Evolutionary conservation across 345 rosid genomes (phyloP).

Genomic region (Eucalyptus microcorys): DNA sequence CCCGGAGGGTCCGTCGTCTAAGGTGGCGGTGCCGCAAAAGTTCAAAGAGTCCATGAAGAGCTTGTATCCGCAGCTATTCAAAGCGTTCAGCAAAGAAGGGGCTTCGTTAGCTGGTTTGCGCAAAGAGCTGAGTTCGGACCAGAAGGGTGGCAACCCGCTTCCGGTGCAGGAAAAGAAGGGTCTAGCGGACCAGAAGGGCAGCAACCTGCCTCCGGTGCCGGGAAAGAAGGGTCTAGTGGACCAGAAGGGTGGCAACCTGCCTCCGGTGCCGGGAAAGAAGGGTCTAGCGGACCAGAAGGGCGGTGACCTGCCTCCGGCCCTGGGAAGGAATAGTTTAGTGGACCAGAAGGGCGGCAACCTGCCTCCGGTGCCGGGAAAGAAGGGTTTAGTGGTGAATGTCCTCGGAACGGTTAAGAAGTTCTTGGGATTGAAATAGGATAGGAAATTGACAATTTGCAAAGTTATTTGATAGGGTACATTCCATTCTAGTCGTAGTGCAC

Average conservation of each 20-base stretch:
- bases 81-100: slow-evolving; percentile 5
- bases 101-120: slow-evolving; percentile 4
- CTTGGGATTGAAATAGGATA: background rate
- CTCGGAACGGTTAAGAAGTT: background rate
- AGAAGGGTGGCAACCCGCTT: background rate
- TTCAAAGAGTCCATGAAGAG: slow-evolving; percentile 11
- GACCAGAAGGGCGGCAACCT: background rate
- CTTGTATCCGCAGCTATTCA: slow-evolving; percentile 10
- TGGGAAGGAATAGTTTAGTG: no score
- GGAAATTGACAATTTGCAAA: background rate
- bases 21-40: background rate
- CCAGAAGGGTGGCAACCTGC: background rate
- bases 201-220: no score
- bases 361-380: background rate
- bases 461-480: background rate
- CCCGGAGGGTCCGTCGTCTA: background rate
- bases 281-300: background rate
- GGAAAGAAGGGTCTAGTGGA: no score
- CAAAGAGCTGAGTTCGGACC: background rate
- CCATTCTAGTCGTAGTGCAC: background rate
- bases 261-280: background rate
- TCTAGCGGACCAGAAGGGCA: background rate
- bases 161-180: background rate
- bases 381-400: background rate
- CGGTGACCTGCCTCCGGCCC: no score